Base-by-base conservation (phyloP, 306 rosid genomes). In the Quercus gilva region DNA sequence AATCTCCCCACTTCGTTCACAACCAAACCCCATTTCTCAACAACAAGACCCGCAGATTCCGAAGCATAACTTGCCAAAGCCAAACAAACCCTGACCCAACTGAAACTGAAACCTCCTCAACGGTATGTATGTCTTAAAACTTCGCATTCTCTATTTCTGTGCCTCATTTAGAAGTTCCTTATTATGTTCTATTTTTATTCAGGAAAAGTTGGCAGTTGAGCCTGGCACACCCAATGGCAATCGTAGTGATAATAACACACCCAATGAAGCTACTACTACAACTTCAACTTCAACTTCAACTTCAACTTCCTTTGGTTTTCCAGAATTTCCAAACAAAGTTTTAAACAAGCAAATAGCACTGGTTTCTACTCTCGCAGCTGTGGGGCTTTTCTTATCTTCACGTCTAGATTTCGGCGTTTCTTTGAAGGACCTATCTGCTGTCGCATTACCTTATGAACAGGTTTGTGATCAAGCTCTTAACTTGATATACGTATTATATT, bases 361-460 rank as follows among this genome's bases (percentile, higher is more conserved):
- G 58, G 84, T 85, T 84, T 90, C 99, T 55, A 81, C 88, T 35
- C 82, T 95, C 63, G 95, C 97, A 0, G 98, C 99, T 5, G 31
- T 93, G 72, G 92, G 91, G 8, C 89, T 93, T 79, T 95, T 95
- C 83, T 79, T 87, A 5, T 89, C 87, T 29, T 5, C 90, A 3
- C 88, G 99, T 73, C 85, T 95, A 76, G 97, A 95, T 83, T 87
- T 95, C 37, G 99, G 98, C 56, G 96, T 95, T 87, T 95, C 99
- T 78, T 80, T 95, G 88, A 95, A 89, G 84, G 98, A 95, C 87
- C 84, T 95, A 23, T 41, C 99, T 81, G 90, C 88, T 74, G 81
- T 70, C 74, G 98, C 99, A 55, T 90, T 95, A 78, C 98, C 99
- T 71, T 95, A 90, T 59, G 97, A 95, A 78, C 88, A 88, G 98